Base-by-base conservation (phyloP, 1,284 basidiomycete species). In the Sporisorium exsertum region DNA sequence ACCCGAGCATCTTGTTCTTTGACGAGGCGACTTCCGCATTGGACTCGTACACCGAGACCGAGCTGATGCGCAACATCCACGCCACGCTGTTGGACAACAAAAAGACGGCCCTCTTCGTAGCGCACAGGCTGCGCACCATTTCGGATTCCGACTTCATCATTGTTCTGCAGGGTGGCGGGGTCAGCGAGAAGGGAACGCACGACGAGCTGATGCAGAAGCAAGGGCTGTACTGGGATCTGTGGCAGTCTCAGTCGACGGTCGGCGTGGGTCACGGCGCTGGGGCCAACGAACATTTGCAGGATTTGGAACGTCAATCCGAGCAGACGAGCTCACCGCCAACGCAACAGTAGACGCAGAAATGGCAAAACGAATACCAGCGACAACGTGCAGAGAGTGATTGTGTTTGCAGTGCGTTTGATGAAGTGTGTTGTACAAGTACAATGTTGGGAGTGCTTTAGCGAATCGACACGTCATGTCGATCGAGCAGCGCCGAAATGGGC, bases 11-110 rank as follows among this genome's bases (percentile, higher is more conserved):
- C 81, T 84, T 98, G 81, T 97, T 99, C 88, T 98, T 99, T 81
- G 96, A 99, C 83, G 96, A 99, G 87, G 96, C 97, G 91, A 99
- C 97, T 0, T 97, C 94, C 0, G 94, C 96, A 0, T 87, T 99
- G 66, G 97, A 99, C 83, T 93, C 93, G 3, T 93, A 94, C 78
- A 98, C 96, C 0, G 96, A 98, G 86, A 90, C 92, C 0, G 95
- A 97, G 84, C 88, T 99, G 56, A 98, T 98, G 95, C 90, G 91
- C 77, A 97, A 97, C 82, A 93, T 99, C 86, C 93, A 98, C 81
- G 88, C 87, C 18, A 91, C 91, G 0, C 87, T 99, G 24, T 87
- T 93, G 27, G 90, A 91, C 75, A 91, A 91, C 77, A 88, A 90
- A 8, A 90, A 94, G 58, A 99, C 96, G 9, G 94, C 94, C 67